These are phyloP conservation scores for Chimonanthus praecox DNA, from an alignment of 164 flowering plant species.

Conservation along the genomic window DNA sequence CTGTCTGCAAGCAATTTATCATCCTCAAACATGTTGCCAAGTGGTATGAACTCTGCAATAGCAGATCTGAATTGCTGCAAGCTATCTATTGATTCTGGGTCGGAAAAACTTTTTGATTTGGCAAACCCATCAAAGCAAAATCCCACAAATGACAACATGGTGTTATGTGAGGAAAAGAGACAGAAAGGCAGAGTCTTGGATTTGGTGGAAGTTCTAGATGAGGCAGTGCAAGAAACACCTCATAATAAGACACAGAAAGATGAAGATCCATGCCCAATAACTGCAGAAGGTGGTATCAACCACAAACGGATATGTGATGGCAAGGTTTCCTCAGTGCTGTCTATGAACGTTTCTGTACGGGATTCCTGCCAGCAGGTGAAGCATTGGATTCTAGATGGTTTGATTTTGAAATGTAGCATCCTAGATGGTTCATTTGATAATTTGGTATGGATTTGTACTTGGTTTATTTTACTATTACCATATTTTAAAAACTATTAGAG, in stretches of 20 bases:
- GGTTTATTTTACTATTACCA: not conserved
- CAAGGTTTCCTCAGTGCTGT: slow-evolving; percentile 5
- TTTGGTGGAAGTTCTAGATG: slow-evolving; percentile 10
- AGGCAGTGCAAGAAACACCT: slow-evolving; percentile 8
- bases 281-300: slow-evolving; percentile 7
- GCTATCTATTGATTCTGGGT: not conserved
- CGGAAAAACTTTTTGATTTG: slow-evolving; percentile 11
- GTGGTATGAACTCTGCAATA: slow-evolving; percentile 8
- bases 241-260: not conserved
- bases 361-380: slow-evolving; percentile 22
- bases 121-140: slow-evolving; percentile 14
- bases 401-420: not conserved
- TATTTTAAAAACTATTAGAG: not conserved
- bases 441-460: not conserved
- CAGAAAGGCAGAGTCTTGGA: slow-evolving; percentile 5
- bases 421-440: not conserved
- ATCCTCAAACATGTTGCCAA: slow-evolving; percentile 3
- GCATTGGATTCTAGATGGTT: not conserved
- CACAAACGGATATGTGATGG: slow-evolving; percentile 7
- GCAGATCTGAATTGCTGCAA: slow-evolving; percentile 7
- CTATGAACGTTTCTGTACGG: slow-evolving; percentile 5
- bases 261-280: not conserved
- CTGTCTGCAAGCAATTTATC: slow-evolving; percentile 9
- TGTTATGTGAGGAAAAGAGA: slow-evolving; percentile 9
- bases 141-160: slow-evolving; percentile 4